Percentiles rank a stretch among this genome's conserved stretches.
These are phyloP conservation scores for Phylloporus sp. DNA, from an alignment of 768 basidiomycete species.

Conservation along the genomic window DNA sequence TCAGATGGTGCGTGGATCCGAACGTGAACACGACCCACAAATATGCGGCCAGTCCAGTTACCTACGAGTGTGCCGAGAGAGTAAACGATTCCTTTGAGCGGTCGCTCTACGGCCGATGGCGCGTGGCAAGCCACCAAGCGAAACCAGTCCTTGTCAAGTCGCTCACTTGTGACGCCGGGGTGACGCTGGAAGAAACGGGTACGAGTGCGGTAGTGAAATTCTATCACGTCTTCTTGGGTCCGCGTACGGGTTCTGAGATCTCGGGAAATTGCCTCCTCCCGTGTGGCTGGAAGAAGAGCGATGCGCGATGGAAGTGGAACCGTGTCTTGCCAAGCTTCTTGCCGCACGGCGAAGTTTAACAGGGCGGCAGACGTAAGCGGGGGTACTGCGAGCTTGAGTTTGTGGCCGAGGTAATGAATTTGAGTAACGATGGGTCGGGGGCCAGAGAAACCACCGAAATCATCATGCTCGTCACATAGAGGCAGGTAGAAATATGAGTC, in stretches of 20 bases:
- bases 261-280: conserved; percentile 30
- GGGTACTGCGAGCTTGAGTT: conserved; percentile 39
- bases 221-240: conserved; percentile 36
- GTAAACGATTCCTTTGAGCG: conserved; percentile 40
- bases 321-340: conserved; percentile 34
- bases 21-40: conserved; percentile 32
- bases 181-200: conserved; percentile 26
- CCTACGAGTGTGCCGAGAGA: conserved; percentile 41
- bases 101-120: conserved; percentile 31
- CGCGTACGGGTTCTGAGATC: conserved; percentile 29
- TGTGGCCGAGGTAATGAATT: conserved; percentile 38
- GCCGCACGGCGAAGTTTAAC: conserved; percentile 33
- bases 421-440: conserved; percentile 30
- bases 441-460: conserved; percentile 25
- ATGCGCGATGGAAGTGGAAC: conserved; percentile 21
- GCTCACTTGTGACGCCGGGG: conserved; percentile 21
- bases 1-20: conserved; percentile 14
- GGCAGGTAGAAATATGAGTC: conserved; percentile 43
- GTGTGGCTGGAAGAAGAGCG: conserved; percentile 31
- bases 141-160: conserved; percentile 46
- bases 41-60: conserved; percentile 43
- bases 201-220: conserved; percentile 36
- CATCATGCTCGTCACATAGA: conserved; percentile 27
- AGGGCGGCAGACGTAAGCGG: conserved; percentile 38
- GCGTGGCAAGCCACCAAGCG: conserved; percentile 42